Evolutionary conservation across 306 rosid genomes (phyloP).

Genomic region (Cucurbita argyrosperma): DNA sequence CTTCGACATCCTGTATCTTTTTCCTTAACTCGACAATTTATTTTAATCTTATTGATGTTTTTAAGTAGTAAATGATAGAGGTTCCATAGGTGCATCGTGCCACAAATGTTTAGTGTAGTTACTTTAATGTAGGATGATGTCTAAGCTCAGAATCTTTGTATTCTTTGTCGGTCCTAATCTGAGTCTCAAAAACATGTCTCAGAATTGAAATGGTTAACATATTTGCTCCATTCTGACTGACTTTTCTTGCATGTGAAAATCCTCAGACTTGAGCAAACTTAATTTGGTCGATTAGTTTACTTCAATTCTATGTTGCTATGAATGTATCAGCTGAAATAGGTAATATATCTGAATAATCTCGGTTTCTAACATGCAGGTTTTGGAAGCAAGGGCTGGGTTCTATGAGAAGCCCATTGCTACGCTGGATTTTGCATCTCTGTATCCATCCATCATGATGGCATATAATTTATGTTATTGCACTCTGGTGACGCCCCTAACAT

Average conservation of each 20-base stretch:
- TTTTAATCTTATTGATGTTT: not conserved
- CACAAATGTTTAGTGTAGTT: not conserved
- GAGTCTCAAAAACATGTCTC: not conserved
- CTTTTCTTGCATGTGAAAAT: not conserved
- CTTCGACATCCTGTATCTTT: not conserved
- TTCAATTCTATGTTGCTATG: not conserved
- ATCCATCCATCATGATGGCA: constrained; percentile 99
- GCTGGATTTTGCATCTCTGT: constrained; percentile 89
- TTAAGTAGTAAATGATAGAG: not conserved
- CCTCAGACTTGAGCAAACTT: not conserved
- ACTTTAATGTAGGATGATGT: not conserved
- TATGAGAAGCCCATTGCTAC: constrained; percentile 97
- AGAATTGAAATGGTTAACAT: not conserved
- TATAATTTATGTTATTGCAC: constrained; percentile 96
- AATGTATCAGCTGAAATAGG: not conserved
- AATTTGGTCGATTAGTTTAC: not conserved
- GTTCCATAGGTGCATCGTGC: not conserved
- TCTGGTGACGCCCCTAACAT: constrained; percentile 43
- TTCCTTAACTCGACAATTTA: not conserved
- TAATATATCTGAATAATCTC: not conserved
- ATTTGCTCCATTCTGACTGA: not conserved
- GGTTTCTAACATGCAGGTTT: constrained; percentile 41
- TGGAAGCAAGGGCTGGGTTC: constrained; percentile 89
- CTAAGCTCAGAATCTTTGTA: not conserved
- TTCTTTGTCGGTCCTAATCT: not conserved